Evolutionary conservation across 495 filamentous ascomycete species (phyloP).

Genomic region (Podospora sp.): DNA sequence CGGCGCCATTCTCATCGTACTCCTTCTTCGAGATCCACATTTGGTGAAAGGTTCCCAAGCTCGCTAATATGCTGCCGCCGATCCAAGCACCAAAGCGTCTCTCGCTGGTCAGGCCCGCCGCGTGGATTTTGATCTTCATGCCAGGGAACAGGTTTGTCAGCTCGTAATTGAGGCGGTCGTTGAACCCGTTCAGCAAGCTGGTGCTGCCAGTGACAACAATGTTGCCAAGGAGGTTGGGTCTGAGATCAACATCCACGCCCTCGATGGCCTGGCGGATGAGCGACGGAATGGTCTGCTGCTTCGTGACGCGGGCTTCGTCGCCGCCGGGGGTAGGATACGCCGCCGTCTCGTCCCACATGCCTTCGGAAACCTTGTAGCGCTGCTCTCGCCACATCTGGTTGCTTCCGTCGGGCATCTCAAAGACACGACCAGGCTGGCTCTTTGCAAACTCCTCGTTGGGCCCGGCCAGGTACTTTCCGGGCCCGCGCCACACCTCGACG

Average conservation of each 20-base stretch:
- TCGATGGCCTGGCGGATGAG: conserved; percentile 76
- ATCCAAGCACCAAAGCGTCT: conserved; percentile 92
- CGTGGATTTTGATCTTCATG: conserved; percentile 78
- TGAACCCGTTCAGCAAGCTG: conserved; percentile 83
- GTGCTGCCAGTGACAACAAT: conserved; percentile 92
- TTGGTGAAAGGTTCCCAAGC: conserved; percentile 98
- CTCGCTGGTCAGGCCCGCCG: conserved; percentile 83
- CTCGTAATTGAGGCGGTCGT: conserved; percentile 83
- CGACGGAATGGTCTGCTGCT: conserved; percentile 73
- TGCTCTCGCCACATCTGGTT: conserved; percentile 92
- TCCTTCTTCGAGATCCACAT: conserved; percentile 94
- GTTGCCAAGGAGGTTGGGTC: conserved; percentile 78
- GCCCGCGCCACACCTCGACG: conserved; percentile 89
- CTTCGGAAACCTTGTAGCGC: conserved; percentile 81
- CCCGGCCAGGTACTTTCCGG: conserved; percentile 63
- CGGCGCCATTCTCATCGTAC: conserved; percentile 74
- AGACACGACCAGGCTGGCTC: conserved; percentile 72
- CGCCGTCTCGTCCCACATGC: conserved; percentile 81
- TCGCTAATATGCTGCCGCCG: conserved; percentile 92
- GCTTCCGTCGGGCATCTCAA: conserved; percentile 91
- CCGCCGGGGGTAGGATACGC: conserved; percentile 45
- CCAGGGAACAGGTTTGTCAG: conserved; percentile 76
- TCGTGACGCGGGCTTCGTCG: conserved; percentile 49
- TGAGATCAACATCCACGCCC: conserved; percentile 84
- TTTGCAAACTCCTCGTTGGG: conserved; percentile 69